Base-by-base conservation (phyloP, 495 filamentous ascomycete species). In the Aspergillus cavernicola region DNA sequence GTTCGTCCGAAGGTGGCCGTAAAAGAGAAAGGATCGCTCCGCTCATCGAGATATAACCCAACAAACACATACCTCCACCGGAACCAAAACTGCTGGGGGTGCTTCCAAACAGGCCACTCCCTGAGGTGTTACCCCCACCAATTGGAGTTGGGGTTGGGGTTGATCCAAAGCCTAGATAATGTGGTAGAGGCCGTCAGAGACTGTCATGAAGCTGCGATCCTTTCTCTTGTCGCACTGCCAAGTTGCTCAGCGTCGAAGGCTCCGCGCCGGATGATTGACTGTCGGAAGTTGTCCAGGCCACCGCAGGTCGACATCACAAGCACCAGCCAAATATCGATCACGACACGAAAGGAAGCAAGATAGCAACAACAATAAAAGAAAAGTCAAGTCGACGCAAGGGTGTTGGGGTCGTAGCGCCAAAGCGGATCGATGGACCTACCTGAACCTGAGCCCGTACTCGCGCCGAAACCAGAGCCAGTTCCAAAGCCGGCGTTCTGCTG, bases 151-250 rank as follows among this genome's bases (percentile, higher is more conserved):
- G 60, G 40, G 68, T 65, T 47, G 69, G 61, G 49, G 73, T 71
- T 40, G 78, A 74, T 60, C 81, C 81, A 74, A 84, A 83, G 71
- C 80, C 81, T 84, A 78, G 64, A 79, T 67, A 62, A 71, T 66
- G 58, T 60, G 51, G 57, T 60, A 64, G 60, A 70, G 63, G 64
- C 64, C 63, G 74, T 79, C 71, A 77, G 71, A 77, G 57, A 64
- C 58, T 61, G 54, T 61, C 52, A 55, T 62, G 49, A 60, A 69
- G 59, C 56, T 65, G 69, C 61, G 63, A 60, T 70, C 63, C 66
- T 73, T 74, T 67, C 68, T 73, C 66, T 73, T 73, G 66, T 66
- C 42, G 59, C 63, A 60, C 50, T 55, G 47, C 49, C 52, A 56
- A 58, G 63, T 63, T 66, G 62, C 63, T 62, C 56, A 61, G 48